phyloP scores from a whole-genome alignment of 169 alveolate genomes.

The Besnoitia besnoiti region DNA sequence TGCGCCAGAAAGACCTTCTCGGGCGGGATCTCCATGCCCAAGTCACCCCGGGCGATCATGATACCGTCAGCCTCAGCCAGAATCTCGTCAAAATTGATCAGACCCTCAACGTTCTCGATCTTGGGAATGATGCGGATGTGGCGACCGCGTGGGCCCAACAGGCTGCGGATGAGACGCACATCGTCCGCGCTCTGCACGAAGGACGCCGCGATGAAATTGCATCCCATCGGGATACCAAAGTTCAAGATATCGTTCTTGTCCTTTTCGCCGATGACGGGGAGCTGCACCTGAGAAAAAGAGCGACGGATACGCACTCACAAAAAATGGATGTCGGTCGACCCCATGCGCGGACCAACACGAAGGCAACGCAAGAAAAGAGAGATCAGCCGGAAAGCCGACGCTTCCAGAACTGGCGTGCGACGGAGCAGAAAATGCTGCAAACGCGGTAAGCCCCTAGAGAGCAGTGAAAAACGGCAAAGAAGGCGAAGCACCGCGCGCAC shows the following conservation, averaged over 20 bases:
- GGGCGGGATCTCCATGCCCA: conserved; percentile 98
- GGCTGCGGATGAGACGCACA: conserved; percentile 85
- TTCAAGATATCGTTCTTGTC: conserved; percentile 96
- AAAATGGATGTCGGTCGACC: not conserved
- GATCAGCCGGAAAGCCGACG: not conserved
- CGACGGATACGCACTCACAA: not conserved
- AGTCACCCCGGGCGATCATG: conserved; percentile 98
- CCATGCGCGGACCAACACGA: too few relatives aligned
- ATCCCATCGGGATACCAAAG: conserved; percentile 95
- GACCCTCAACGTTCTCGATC: conserved; percentile 97
- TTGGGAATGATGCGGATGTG: conserved; percentile 96
- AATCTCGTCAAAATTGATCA: conserved; percentile 94
- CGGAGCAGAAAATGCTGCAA: not conserved
- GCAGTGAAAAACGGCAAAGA: not conserved
- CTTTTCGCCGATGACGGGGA: conserved; percentile 97
- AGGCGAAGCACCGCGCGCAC: too few relatives aligned
- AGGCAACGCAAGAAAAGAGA: not conserved
- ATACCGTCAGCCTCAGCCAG: conserved; percentile 96
- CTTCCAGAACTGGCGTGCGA: not conserved
- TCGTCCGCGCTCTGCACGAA: conserved; percentile 83
- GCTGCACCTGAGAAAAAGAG: conserved; percentile 76
- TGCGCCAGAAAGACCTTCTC: conserved; percentile 97
- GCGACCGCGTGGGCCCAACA: conserved; percentile 90
- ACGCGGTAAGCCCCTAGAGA: not conserved
- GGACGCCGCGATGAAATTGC: conserved; percentile 95